Evolutionary conservation across 345 rosid genomes (phyloP), one percentile per base, ranked within the genome.

Genomic region (Eucalyptus pumila): DNA sequence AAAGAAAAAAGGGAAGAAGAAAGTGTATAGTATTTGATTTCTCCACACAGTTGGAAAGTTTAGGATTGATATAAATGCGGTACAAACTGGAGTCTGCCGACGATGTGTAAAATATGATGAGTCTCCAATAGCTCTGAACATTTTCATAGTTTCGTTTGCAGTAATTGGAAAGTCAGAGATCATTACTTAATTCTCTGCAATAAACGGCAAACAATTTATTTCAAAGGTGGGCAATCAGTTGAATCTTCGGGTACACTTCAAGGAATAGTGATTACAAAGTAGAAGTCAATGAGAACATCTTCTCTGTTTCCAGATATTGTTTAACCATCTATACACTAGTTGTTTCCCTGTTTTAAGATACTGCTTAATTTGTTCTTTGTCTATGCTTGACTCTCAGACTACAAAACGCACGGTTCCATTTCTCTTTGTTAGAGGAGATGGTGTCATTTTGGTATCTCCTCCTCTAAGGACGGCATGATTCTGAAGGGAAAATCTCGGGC

Each of bases 351-450:
- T 32, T 72, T 42, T 13, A 26, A 52, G 67, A 86, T 34, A 12
- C 48, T 86, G 87, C 27, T 88, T 88, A 21, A 69, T 60, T 80
- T 90, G 14, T 76, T 91, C 15, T 76, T 52, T 40, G 27, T 76
- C 83, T 76, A 21, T 76, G 83, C 47, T 76, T 76, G 83, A 76
- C 34, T 92, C 93, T 91, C 98, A 98, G 99, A 93, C 97, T 52
- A 96, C 98, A 27, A 96, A 91, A 93, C 97, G 99, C 30, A 97
- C 91, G 0, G 94, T 98, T 65, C 98, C 97, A 17, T 98, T 94
- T 90, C 99, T 98, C 32, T 98, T 98, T 92, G 99, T 98, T 69
- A 94, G 99, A 92, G 99, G 99, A 65, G 99, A 98, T 88, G 99
- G 99, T 88, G 99, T 98, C 90, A 98, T 98, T 89, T 94, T 98